Conservation (phyloP, 2,329 filamentous ascomycete genomes). For the Epichloe sibirici region DNA sequence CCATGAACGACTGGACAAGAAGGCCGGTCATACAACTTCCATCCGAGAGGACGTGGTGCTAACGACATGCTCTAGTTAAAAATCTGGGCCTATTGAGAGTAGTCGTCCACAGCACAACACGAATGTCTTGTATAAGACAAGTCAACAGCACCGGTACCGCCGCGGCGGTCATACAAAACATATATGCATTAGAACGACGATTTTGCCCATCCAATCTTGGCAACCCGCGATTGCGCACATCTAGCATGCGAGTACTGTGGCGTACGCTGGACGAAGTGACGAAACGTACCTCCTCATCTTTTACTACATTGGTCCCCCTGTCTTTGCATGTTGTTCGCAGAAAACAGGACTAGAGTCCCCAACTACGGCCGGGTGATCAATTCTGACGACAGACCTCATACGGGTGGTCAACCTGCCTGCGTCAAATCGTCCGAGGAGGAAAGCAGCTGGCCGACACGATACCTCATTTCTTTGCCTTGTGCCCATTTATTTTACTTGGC, state of each 20-base stretch:
- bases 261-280: constrained; percentile 29
- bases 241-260: constrained; percentile 23
- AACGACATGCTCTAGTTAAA: constrained; percentile 48
- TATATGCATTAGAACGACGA: constrained; percentile 20
- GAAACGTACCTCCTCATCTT: constrained; percentile 23
- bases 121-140: constrained; percentile 17
- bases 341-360: background rate
- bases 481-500: constrained; percentile 7
- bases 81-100: constrained; percentile 67
- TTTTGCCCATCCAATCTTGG: constrained; percentile 17
- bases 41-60: background rate
- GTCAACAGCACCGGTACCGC: constrained; percentile 16
- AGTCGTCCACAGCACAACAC: constrained; percentile 11
- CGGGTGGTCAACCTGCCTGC: constrained; percentile 12
- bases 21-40: background rate
- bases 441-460: constrained; percentile 22
- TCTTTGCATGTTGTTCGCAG: constrained; percentile 3
- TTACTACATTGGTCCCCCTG: constrained; percentile 12
- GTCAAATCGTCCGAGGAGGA: constrained; percentile 13
- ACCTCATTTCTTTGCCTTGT: constrained; percentile 19
- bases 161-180: constrained; percentile 12
- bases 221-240: constrained; percentile 17
- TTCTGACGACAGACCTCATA: constrained; percentile 11
- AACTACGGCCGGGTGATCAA: background rate
- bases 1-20: background rate